Evolutionary conservation across 441 rosid genomes (phyloP).

Genomic region (Geranium incanum): DNA sequence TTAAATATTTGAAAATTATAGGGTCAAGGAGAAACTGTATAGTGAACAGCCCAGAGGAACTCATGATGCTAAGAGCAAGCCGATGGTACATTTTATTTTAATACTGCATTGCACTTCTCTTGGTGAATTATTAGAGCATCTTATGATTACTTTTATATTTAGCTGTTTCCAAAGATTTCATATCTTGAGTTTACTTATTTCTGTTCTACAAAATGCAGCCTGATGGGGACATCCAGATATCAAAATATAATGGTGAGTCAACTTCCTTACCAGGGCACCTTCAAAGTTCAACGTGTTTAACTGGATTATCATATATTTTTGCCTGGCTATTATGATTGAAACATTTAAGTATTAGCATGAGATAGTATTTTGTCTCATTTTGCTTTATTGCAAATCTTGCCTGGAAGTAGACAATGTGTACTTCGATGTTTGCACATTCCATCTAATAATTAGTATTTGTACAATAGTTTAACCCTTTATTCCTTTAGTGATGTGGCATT

Average conservation of each 20-base stretch:
- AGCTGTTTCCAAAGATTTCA: not conserved
- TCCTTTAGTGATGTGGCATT: conserved; percentile 17
- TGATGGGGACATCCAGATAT: conserved; percentile 25
- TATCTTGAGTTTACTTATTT: not conserved
- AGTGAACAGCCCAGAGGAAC: conserved; percentile 28
- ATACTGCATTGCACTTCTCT: not conserved
- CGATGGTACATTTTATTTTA: conserved; percentile 31
- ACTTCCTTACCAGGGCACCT: conserved; percentile 10
- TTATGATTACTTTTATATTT: conserved; percentile 1
- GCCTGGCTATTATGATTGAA: not conserved
- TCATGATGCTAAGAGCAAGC: conserved; percentile 30
- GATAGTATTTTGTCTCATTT: not conserved
- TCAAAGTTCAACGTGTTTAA: not conserved
- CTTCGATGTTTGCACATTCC: not conserved
- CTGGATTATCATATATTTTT: not conserved
- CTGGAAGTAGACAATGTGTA: not conserved
- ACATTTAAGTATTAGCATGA: not conserved
- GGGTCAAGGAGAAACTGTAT: conserved; percentile 35
- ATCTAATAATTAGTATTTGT: not conserved
- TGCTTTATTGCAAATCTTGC: not conserved
- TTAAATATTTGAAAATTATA: conserved; percentile 20
- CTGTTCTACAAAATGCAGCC: conserved; percentile 30
- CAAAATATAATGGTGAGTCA: conserved; percentile 37
- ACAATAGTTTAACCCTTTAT: not conserved
- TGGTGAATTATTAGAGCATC: conserved; percentile 16